phyloP scores from a whole-genome alignment of 2,329 filamentous ascomycete genomes.

The Fusarium bactridioides region DNA sequence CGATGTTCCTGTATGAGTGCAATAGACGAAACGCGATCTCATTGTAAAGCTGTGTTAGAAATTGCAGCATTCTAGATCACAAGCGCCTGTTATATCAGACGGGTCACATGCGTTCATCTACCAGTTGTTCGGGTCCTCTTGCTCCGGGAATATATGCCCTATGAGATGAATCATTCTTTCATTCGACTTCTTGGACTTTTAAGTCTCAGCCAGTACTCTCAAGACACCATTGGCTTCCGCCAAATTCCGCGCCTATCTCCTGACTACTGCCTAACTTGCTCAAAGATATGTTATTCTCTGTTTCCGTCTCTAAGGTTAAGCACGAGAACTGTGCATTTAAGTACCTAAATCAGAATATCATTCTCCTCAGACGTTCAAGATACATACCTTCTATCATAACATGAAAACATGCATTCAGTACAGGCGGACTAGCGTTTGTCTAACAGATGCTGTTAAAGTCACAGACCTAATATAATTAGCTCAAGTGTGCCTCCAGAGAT shows the following conservation, averaged over 20 bases:
- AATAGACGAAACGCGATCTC: background rate
- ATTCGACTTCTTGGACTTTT: background rate
- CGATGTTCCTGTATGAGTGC: background rate
- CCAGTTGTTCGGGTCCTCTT: background rate
- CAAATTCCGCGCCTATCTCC: background rate
- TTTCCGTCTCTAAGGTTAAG: background rate
- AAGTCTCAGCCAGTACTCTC: background rate
- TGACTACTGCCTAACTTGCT: background rate
- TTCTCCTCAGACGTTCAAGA: background rate
- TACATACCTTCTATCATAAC: background rate
- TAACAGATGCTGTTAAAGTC: background rate
- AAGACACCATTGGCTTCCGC: background rate
- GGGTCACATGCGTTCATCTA: background rate
- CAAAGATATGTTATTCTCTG: background rate
- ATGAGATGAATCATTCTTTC: background rate
- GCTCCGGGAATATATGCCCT: background rate
- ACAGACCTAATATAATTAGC: background rate
- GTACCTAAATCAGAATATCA: background rate
- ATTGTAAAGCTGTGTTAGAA: background rate
- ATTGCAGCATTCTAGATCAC: too few relatives aligned
- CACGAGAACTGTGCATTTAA: background rate
- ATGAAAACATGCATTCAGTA: background rate
- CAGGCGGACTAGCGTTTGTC: background rate
- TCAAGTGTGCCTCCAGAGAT: too few relatives aligned
- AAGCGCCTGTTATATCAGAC: background rate